Base-by-base conservation (phyloP, 495 filamentous ascomycete genomes). In the Penicillium soppii region DNA sequence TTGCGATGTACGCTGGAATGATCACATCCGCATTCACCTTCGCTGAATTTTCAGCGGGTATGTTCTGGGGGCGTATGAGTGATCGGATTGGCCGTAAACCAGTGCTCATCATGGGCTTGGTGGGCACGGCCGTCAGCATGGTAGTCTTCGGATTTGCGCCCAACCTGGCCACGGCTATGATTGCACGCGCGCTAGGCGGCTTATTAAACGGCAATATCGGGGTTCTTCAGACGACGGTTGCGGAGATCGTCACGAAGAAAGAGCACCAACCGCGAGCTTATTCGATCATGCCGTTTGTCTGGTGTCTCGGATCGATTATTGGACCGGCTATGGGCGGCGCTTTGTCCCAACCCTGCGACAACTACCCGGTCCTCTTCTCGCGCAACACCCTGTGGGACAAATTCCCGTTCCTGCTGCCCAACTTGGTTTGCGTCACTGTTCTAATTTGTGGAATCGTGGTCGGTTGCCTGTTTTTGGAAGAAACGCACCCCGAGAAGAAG, bases 21-120 rank as follows among this genome's bases (percentile, higher is more conserved):
- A 92, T 99, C 54, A 97, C 91, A 1, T 96, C 95, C 4, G 84
- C 94, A 0, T 99, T 97, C 69, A 92, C 94, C 17, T 89, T 99
- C 56, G 92, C 94, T 26, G 94, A 99, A 63, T 96, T 92, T 74
- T 86, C 85, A 2, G 89, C 91, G 5, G 87, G 91, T 35, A 82
- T 95, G 52, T 77, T 95, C 57, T 98, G 95, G 95, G 94, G 94
- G 40, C 78, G 89, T 36, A 75, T 98, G 61, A 97, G 92, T 62
- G 94, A 98, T 70, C 84, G 80, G 58, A 84, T 96, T 62, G 94
- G 94, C 45, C 83, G 94, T 53, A 98, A 98, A 69, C 92, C 90
- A 12, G 89, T 97, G 15, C 78, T 98, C 17, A 77, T 98, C 50
- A 89, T 85, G 58, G 94, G 94, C 19, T 73, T 97, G 52, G 78